Evolutionary conservation across 805 yeast species (phyloP).

Genomic region (Groenewaldozyma tartarivorans): DNA sequence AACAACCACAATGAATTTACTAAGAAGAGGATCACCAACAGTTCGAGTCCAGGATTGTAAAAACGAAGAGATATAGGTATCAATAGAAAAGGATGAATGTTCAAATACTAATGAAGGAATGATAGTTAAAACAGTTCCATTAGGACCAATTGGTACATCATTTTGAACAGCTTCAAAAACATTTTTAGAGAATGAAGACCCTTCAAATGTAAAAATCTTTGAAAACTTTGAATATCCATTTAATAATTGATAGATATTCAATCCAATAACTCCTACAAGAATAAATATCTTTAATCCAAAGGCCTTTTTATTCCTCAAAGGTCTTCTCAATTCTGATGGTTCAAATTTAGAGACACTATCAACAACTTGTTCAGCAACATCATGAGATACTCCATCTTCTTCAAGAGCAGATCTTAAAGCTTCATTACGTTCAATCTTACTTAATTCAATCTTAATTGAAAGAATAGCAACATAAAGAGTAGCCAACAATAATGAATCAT

Average conservation of each 20-base stretch:
- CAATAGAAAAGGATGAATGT: conserved; percentile 32
- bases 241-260: conserved; percentile 28
- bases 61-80: conserved; percentile 46
- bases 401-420: conserved; percentile 70
- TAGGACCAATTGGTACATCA: conserved; percentile 8
- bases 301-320: conserved; percentile 6
- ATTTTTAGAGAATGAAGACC: conserved; percentile 4
- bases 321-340: conserved; percentile 11
- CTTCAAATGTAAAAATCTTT: conserved; percentile 3
- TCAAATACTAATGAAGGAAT: conserved; percentile 31
- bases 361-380: conserved; percentile 66
- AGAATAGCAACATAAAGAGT: conserved; percentile 80
- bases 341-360: conserved; percentile 19
- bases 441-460: conserved; percentile 81
- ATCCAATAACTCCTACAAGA: conserved; percentile 25
- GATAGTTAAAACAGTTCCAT: conserved; percentile 28
- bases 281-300: conserved; percentile 22
- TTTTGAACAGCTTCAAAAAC: not conserved
- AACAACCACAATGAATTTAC: conserved; percentile 64
- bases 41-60: conserved; percentile 53
- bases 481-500: conserved; percentile 62
- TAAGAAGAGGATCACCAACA: conserved; percentile 69
- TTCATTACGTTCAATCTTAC: conserved; percentile 72
- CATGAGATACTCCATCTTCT: conserved; percentile 80
- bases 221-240: conserved; percentile 17